Conservation (phyloP, 2,329 filamentous ascomycete genomes). For the Incumbomyces lentus region DNA sequence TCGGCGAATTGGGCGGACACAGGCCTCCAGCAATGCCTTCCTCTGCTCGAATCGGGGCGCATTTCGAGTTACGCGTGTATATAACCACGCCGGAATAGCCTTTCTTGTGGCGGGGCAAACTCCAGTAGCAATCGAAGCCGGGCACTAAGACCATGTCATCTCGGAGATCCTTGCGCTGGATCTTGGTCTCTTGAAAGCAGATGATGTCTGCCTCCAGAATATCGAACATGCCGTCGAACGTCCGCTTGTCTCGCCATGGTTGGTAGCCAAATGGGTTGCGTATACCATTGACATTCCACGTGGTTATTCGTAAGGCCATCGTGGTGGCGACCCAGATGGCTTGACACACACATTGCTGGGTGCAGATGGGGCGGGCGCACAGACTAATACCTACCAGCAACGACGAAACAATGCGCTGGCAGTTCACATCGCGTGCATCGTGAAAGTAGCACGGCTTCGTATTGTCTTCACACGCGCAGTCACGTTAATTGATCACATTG, state of each 20-base stretch:
- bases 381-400: too few species aligned
- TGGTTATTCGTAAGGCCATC: constrained; percentile 76
- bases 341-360: too few species aligned
- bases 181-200: constrained; percentile 92
- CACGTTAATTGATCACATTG: constrained; percentile 5
- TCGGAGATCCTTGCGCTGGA: constrained; percentile 78
- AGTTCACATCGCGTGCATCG: constrained; percentile 1
- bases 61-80: constrained; percentile 80
- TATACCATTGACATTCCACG: constrained; percentile 82
- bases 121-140: constrained; percentile 96
- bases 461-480: not conserved
- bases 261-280: constrained; percentile 76
- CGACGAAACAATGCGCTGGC: too few species aligned
- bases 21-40: constrained; percentile 85
- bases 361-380: too few species aligned
- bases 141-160: constrained; percentile 95
- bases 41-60: constrained; percentile 78
- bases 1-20: constrained; percentile 59
- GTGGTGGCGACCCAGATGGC: constrained; percentile 32
- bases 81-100: constrained; percentile 94
- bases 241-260: constrained; percentile 64
- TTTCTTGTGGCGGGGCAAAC: constrained; percentile 86
- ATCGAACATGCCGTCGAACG: constrained; percentile 84
- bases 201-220: constrained; percentile 86
- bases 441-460: not conserved